Conservation (phyloP, 129 eudicot species). For the Arctium lappa region DNA sequence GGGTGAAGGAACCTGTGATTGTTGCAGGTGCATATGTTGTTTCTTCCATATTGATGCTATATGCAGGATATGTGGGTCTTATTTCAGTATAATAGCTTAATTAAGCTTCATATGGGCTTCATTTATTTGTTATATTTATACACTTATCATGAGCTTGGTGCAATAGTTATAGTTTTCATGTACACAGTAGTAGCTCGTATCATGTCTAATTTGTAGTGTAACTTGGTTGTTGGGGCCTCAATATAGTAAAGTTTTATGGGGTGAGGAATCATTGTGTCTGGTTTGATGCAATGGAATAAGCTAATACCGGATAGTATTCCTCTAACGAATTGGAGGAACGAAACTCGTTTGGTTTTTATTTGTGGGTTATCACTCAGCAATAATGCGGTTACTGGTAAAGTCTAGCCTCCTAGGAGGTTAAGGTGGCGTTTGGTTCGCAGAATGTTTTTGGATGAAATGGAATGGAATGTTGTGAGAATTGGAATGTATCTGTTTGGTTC, state of each 20-base stretch:
- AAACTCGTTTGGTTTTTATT: background rate
- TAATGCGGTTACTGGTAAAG: background rate
- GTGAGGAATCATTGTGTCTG: background rate
- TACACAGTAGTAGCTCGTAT: background rate
- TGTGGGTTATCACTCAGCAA: background rate
- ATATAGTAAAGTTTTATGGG: background rate
- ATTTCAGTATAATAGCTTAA: constrained; percentile 47
- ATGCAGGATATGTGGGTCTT: constrained; percentile 78
- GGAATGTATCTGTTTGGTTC: no score
- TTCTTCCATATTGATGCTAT: constrained; percentile 51
- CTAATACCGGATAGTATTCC: background rate
- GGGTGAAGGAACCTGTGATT: constrained; percentile 73
- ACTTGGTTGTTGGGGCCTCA: background rate
- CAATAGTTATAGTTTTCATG: constrained; percentile 9
- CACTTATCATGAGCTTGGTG: constrained; percentile 12
- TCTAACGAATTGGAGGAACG: background rate
- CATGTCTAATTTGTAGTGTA: constrained; percentile 2
- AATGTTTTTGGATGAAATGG: no score
- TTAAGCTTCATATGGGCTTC: background rate
- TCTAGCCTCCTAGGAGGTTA: background rate
- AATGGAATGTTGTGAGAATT: no score
- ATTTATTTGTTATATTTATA: background rate
- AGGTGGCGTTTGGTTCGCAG: no score
- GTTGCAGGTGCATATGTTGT: constrained; percentile 68
- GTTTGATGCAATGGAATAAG: background rate